Base-by-base conservation (phyloP, 2,329 filamentous ascomycete genomes). In the Stemphylium lycopersici region DNA sequence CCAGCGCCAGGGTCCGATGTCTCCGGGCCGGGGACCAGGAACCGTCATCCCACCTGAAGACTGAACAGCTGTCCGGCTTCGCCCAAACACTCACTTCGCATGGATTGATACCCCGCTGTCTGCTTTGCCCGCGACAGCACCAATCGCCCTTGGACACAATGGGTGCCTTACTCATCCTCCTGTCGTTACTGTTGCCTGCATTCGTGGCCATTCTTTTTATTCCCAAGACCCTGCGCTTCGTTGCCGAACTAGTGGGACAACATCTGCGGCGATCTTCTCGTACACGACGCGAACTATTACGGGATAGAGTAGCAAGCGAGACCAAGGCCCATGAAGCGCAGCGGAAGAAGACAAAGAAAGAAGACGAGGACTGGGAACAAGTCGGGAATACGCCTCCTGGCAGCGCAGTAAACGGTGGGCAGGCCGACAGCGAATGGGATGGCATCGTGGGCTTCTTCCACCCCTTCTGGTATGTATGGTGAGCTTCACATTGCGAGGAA, bases 391-490 rank as follows among this genome's bases (percentile, higher is more conserved):
- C 81, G 66, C 79, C 73, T 59, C 75, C 73, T 68, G 79, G 78
- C 34, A 76, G 72, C 42, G 77, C 78, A 20, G 70, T 73, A 42
- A 80, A 79, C 61, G 80, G 75, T 40, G 76, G 72, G 22, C 74
- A 71, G 52, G 69, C 73, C 10, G 80, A 83, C 54, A 79, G 83
- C 62, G 82, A 89, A 40, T 97, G 90, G 90, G 82, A 87, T 58
- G 93, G 93, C 29, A 87, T 97, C 48, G 86, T 98, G 59, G 95
- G 91, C 41, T 98, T 99, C 82, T 96, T 99, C 73, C 95, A 99
- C 75, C 95, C 95, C 1, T 99, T 97, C 75, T 98, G 95, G 90
- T 93, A 80, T 60, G 83, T 70, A 44, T 46, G 34, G 31, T 29
- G 20, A 24, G 37, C 18, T 10, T 26, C 2, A 36, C 8, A 13